Evolutionary conservation across 2,329 filamentous ascomycete genomes (phyloP).

Genomic region (Hymenoscyphus repandus): DNA sequence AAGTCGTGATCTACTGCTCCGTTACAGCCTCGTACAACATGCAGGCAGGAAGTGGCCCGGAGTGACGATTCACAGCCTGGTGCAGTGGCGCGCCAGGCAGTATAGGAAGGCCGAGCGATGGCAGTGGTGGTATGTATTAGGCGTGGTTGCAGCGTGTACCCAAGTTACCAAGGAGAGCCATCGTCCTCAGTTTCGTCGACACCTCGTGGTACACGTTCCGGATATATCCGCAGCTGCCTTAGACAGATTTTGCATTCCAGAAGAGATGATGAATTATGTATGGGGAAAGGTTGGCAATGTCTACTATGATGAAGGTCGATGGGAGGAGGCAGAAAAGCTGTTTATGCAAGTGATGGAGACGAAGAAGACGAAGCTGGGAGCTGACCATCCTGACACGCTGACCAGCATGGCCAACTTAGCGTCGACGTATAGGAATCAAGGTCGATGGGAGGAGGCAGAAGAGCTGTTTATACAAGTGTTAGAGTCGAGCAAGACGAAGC

Average conservation of each 20-base stretch:
- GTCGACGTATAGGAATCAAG: not conserved
- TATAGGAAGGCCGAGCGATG: not conserved
- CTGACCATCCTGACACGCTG: not conserved
- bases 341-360: conserved; percentile 13
- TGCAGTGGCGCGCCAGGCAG: not conserved
- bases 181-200: not conserved
- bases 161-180: not conserved
- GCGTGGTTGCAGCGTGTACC: not conserved
- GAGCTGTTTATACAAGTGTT: too few relatives aligned
- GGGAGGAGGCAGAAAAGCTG: conserved; percentile 8
- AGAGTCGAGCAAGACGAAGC: too few relatives aligned
- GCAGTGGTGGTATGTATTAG: not conserved
- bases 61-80: not conserved
- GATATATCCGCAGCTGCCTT: not conserved
- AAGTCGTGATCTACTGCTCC: not conserved
- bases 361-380: not conserved
- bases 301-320: conserved; percentile 2
- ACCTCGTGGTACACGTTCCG: not conserved
- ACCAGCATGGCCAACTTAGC: not conserved
- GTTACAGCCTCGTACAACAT: not conserved
- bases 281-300: not conserved
- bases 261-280: too few relatives aligned
- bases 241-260: not conserved
- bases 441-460: not conserved
- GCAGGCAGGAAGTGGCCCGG: not conserved